phyloP scores from a whole-genome alignment of 495 filamentous ascomycete genomes.

The Lophiotrema nucula region DNA sequence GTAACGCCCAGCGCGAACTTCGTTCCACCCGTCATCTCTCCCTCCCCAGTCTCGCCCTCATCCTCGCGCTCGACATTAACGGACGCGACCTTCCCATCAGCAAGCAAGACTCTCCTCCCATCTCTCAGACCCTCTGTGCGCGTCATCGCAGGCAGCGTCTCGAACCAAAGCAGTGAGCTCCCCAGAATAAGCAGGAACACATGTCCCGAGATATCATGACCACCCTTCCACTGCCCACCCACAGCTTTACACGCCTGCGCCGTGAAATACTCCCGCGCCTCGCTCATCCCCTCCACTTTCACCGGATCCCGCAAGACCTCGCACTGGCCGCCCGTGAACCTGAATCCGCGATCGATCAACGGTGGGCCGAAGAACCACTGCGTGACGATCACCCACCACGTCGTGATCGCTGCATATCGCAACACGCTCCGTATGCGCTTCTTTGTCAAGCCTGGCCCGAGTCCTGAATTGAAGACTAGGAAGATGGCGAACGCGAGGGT shows the following conservation, averaged over 20 bases:
- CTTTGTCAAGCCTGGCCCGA: conserved; percentile 42
- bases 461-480: conserved; percentile 56
- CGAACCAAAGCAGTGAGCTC: conserved; percentile 74
- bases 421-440: conserved; percentile 52
- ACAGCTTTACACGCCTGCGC: conserved; percentile 77
- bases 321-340: conserved; percentile 78
- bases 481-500: conserved; percentile 67
- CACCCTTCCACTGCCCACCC: conserved; percentile 82
- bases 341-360: conserved; percentile 82
- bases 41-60: conserved; percentile 43
- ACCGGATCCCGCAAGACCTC: conserved; percentile 35
- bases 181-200: conserved; percentile 88
- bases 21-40: conserved; percentile 48
- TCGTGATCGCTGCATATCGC: conserved; percentile 74
- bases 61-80: conserved; percentile 42
- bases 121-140: conserved; percentile 48
- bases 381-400: conserved; percentile 81
- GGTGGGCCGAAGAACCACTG: conserved; percentile 96
- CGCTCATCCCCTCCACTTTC: conserved; percentile 43
- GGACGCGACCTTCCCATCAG: conserved; percentile 52
- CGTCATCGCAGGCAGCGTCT: conserved; percentile 64
- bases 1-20: conserved; percentile 53
- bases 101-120: conserved; percentile 58
- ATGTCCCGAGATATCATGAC: conserved; percentile 92
- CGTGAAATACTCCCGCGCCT: conserved; percentile 58